phyloP scores from a whole-genome alignment of 495 filamentous ascomycete genomes.

The Opeltia flavorubescens region DNA sequence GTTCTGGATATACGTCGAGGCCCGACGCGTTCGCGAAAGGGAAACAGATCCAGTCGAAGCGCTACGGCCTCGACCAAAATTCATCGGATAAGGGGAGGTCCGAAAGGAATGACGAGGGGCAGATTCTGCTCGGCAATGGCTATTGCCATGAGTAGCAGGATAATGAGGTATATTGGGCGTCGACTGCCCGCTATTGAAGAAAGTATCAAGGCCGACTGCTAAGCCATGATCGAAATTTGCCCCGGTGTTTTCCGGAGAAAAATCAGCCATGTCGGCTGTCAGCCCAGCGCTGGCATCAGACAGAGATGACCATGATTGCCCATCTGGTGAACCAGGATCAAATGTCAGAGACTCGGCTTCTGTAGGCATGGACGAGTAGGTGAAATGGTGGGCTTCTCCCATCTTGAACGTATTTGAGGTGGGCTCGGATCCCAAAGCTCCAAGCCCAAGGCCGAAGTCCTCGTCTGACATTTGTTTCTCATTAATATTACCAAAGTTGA shows the following conservation, averaged over 20 bases:
- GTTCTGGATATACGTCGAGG: slow-evolving; percentile 1
- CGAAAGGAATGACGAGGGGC: neutral
- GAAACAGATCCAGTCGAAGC: slow-evolving; percentile 2
- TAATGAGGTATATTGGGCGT: neutral
- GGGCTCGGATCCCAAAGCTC: neutral
- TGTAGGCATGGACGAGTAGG: neutral
- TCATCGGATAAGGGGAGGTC: slow-evolving; percentile 1
- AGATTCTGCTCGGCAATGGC: neutral
- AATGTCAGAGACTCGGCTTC: neutral
- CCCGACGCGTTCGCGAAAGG: slow-evolving; percentile 1
- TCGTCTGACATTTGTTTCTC: neutral
- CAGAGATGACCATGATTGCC: slow-evolving; percentile 4
- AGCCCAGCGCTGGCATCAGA: slow-evolving; percentile 7
- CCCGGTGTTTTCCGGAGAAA: neutral
- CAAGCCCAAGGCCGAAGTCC: slow-evolving; percentile 5
- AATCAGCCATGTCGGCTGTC: slow-evolving; percentile 1
- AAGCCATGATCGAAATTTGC: neutral
- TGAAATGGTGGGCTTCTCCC: neutral
- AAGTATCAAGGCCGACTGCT: neutral
- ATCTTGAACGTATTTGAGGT: neutral
- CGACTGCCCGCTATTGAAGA: neutral
- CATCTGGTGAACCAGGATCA: slow-evolving; percentile 2
- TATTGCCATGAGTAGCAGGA: neutral
- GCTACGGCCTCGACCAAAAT: neutral
- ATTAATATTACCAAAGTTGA: neutral